Conservation (phyloP, 2,329 filamentous ascomycete species). For the Colletotrichum viniferum region DNA sequence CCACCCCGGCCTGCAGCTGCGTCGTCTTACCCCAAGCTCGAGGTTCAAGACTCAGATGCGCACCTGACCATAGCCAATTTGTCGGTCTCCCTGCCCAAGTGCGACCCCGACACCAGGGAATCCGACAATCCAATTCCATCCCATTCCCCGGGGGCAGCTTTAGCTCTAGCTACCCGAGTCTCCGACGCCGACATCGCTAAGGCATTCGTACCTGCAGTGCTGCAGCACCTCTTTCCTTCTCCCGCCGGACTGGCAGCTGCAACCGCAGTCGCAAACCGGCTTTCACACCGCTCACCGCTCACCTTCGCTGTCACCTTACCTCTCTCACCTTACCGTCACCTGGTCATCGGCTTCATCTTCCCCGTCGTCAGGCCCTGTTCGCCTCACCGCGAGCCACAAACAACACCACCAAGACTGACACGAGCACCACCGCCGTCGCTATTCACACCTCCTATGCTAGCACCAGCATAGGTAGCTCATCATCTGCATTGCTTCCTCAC, state of each 20-base stretch:
- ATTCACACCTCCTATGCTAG: not conserved
- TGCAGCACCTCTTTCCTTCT: not conserved
- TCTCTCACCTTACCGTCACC: not conserved
- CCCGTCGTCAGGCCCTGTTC: not conserved
- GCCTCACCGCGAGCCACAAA: not conserved
- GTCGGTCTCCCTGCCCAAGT: slow-evolving; percentile 9
- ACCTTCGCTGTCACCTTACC: not conserved
- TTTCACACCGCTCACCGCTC: slow-evolving; percentile 10
- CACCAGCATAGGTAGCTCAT: not conserved
- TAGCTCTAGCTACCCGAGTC: not conserved
- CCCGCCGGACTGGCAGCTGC: not conserved
- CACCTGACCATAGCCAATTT: slow-evolving; percentile 17
- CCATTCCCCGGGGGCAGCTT: not conserved
- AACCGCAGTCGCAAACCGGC: not conserved
- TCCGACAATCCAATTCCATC: not conserved
- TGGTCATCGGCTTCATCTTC: not conserved
- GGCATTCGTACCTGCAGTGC: too few relatives aligned
- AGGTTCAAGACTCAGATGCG: not conserved
- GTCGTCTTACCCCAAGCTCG: slow-evolving; percentile 6
- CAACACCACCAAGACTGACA: not conserved
- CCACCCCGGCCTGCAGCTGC: not conserved
- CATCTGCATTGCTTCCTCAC: not conserved
- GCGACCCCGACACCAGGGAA: not conserved
- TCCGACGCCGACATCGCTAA: slow-evolving; percentile 18
- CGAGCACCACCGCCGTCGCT: not conserved